These are phyloP conservation scores for Moricandia arvensis DNA, from an alignment of 345 rosid species.

Conservation along the genomic window DNA sequence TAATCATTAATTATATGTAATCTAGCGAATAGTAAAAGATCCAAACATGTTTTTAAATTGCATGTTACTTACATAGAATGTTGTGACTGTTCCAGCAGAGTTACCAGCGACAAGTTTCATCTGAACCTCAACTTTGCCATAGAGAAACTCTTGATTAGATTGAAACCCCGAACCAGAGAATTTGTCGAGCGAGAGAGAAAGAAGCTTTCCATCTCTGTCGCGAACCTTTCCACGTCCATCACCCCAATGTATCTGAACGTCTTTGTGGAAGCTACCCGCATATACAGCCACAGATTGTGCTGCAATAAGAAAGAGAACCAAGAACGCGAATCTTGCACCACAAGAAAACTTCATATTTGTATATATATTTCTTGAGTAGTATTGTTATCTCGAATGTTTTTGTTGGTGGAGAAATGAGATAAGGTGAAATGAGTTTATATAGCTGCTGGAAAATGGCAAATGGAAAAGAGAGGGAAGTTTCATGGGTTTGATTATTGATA, in stretches of 20 bases:
- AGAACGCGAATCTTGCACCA: slow-evolving; percentile 8
- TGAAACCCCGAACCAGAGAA: slow-evolving; percentile 46
- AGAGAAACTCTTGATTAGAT: slow-evolving; percentile 42
- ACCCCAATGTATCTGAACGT: slow-evolving; percentile 36
- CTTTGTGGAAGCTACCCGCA: slow-evolving; percentile 39
- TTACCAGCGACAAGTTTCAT: slow-evolving; percentile 49
- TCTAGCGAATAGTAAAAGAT: neutral
- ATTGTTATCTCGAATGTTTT: neutral
- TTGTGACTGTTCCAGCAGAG: slow-evolving; percentile 55
- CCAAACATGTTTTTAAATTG: neutral
- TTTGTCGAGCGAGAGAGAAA: slow-evolving; percentile 44
- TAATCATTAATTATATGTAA: neutral
- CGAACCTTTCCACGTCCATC: slow-evolving; percentile 29
- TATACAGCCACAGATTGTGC: slow-evolving; percentile 19
- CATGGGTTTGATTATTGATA: slow-evolving; percentile 20
- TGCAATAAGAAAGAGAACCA: slow-evolving; percentile 26
- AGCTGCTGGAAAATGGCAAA: slow-evolving; percentile 9
- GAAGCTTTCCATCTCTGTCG: slow-evolving; percentile 27
- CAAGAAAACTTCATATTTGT: slow-evolving; percentile 30
- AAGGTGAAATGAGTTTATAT: slow-evolving; percentile 20
- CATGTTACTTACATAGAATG: slow-evolving; percentile 43
- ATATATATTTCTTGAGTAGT: neutral
- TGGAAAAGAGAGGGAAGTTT: slow-evolving; percentile 22
- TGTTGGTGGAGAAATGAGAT: slow-evolving; percentile 16
- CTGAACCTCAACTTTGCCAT: slow-evolving; percentile 42